A percentile compares a stretch with the other conserved stretches of the same genome.
phyloP scores from a whole-genome alignment of 1,284 basidiomycete species.

The Tilletia setariae region DNA sequence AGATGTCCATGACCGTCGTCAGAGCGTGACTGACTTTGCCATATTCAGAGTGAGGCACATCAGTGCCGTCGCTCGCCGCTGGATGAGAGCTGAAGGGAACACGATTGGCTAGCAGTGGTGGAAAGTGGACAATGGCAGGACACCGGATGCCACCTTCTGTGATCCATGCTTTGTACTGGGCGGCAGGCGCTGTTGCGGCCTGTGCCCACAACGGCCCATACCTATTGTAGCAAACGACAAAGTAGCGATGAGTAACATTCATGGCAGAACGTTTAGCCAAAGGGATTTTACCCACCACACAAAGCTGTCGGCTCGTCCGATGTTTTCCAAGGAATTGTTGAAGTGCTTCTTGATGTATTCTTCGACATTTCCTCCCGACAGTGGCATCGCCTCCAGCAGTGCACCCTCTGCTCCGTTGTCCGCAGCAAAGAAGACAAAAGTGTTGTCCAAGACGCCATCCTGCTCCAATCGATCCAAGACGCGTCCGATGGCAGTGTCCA shows the following conservation, averaged over 20 bases:
- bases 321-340: constrained; percentile 42
- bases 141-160: constrained; percentile 50
- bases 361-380: constrained; percentile 28
- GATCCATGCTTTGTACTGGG: constrained; percentile 47
- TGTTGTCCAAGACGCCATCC: constrained; percentile 46
- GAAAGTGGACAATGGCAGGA: constrained; percentile 35
- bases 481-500: constrained; percentile 49
- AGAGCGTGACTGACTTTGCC: constrained; percentile 26
- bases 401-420: constrained; percentile 55
- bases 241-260: too few relatives aligned
- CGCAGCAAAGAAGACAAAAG: constrained; percentile 50
- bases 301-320: constrained; percentile 38
- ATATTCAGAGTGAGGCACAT: not conserved
- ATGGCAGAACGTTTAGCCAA: too few relatives aligned
- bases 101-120: not conserved
- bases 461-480: constrained; percentile 35
- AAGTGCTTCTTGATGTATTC: constrained; percentile 31
- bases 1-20: constrained; percentile 53
- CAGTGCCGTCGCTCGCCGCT: not conserved
- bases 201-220: constrained; percentile 48
- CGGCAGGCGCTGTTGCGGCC: constrained; percentile 46
- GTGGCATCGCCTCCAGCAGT: constrained; percentile 33
- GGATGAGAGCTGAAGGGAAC: not conserved
- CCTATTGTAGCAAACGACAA: not conserved
- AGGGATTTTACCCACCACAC: constrained; percentile 22